Evolutionary conservation across 352 stramenopile species (phyloP).

Genomic region (Achlya hypogyna): DNA sequence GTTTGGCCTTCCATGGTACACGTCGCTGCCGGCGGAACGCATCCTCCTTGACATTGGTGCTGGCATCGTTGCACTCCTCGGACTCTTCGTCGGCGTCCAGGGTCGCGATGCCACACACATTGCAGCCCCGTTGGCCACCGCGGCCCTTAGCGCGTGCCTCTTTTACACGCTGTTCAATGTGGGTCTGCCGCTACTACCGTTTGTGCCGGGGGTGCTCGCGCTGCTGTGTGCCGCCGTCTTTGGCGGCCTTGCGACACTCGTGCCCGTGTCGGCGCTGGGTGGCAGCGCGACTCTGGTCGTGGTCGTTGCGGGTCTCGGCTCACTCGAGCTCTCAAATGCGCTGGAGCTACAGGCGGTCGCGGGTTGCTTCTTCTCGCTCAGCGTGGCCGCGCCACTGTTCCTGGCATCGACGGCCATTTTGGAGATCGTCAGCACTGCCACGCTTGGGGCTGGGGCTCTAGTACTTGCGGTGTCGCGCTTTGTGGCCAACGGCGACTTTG

Average conservation of each 20-base stretch:
- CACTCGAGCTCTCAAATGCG: slow-evolving; percentile 27
- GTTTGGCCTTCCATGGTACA: slow-evolving; percentile 79
- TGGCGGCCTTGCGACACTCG: slow-evolving; percentile 49
- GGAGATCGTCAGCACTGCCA: slow-evolving; percentile 53
- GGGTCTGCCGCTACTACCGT: slow-evolving; percentile 39
- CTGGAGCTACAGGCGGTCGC: background rate
- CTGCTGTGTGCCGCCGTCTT: slow-evolving; percentile 65
- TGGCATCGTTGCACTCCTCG: slow-evolving; percentile 42
- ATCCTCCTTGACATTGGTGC: slow-evolving; percentile 30
- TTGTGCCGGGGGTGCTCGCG: slow-evolving; percentile 58
- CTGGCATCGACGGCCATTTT: background rate
- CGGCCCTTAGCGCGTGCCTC: slow-evolving; percentile 46
- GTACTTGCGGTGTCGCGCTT: slow-evolving; percentile 68
- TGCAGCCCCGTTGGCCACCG: slow-evolving; percentile 41
- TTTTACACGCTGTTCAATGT: slow-evolving; percentile 67
- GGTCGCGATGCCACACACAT: slow-evolving; percentile 44
- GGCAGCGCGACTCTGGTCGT: slow-evolving; percentile 60
- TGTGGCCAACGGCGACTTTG: slow-evolving; percentile 49
- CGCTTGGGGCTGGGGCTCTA: slow-evolving; percentile 52
- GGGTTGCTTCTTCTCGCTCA: background rate
- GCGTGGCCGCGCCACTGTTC: background rate
- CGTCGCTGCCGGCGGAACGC: slow-evolving; percentile 34
- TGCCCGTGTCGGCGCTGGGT: slow-evolving; percentile 46
- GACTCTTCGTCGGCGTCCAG: slow-evolving; percentile 47
- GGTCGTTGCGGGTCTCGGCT: slow-evolving; percentile 33